A percentile compares a stretch with the other conserved stretches of the same genome.
Conservation (phyloP, 257 asterid species). For the Salvia hispanica region DNA sequence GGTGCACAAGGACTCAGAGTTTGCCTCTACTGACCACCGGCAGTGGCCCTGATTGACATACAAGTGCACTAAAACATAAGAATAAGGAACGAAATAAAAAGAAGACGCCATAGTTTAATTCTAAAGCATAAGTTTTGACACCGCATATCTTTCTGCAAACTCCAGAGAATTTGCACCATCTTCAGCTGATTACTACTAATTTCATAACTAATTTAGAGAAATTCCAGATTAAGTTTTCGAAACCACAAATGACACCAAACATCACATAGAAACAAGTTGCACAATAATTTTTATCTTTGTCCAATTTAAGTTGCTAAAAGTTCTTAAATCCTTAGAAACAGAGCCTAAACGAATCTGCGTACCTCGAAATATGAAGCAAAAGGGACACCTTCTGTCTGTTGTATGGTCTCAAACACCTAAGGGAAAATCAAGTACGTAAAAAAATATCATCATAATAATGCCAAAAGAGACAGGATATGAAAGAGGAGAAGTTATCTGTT, state of each 20-base stretch:
- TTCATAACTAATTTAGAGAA: conserved; percentile 6
- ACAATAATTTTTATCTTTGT: not conserved
- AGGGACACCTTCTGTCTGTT: conserved; percentile 94
- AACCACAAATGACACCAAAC: not conserved
- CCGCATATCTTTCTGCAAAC: not conserved
- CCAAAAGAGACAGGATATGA: not conserved
- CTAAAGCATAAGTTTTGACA: not conserved
- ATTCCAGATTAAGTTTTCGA: not conserved
- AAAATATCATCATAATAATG: conserved; percentile 17
- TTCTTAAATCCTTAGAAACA: not conserved
- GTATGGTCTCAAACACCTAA: conserved; percentile 87
- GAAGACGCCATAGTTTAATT: not conserved
- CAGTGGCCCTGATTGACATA: conserved; percentile 69
- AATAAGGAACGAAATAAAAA: not conserved
- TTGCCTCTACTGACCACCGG: conserved; percentile 66
- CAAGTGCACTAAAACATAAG: conserved; percentile 20
- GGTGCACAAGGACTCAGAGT: conserved; percentile 61
- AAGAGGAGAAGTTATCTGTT: conserved; percentile 22
- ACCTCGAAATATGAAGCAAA: conserved; percentile 96
- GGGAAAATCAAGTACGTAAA: conserved; percentile 23
- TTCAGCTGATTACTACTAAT: conserved; percentile 11
- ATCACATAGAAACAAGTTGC: conserved; percentile 16
- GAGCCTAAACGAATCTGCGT: conserved; percentile 31
- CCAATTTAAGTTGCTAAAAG: conserved; percentile 19
- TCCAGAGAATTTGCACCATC: not conserved